Evolutionary conservation across 495 filamentous ascomycete genomes (phyloP).

Genomic region (Wilcoxina mikolae): DNA sequence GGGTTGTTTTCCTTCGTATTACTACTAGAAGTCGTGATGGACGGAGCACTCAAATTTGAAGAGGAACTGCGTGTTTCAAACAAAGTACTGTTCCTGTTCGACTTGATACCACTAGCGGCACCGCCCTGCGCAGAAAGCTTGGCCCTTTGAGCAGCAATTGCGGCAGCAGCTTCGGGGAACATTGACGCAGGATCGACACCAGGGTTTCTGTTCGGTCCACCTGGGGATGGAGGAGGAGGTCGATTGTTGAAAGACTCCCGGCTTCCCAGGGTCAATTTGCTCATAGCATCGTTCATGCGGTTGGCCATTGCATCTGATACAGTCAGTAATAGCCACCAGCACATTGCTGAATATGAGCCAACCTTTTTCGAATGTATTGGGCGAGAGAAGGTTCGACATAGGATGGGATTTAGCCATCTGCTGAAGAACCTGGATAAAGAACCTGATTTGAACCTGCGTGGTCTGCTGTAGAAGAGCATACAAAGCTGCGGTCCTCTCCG

Average conservation of each 20-base stretch:
- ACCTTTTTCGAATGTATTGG: constrained; percentile 97
- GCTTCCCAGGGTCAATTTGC: constrained; percentile 71
- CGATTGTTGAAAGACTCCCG: constrained; percentile 76
- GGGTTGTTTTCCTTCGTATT: constrained; percentile 40
- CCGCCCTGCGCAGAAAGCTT: constrained; percentile 92
- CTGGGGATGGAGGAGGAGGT: constrained; percentile 41
- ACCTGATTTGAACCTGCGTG: constrained; percentile 95
- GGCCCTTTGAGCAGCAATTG: constrained; percentile 92
- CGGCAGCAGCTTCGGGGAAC: constrained; percentile 96
- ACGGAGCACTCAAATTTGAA: constrained; percentile 45
- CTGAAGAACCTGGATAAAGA: constrained; percentile 96
- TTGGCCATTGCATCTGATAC: constrained; percentile 86
- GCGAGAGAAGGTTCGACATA: constrained; percentile 90
- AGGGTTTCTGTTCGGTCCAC: constrained; percentile 72
- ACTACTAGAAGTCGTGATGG: constrained; percentile 26
- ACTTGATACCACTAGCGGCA: constrained; percentile 55
- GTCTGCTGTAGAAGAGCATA: constrained; percentile 96
- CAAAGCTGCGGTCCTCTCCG: constrained; percentile 84
- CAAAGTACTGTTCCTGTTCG: constrained; percentile 81
- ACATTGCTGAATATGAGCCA: no score
- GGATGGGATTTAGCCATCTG: constrained; percentile 97
- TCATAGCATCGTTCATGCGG: constrained; percentile 93
- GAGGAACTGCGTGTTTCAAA: constrained; percentile 72
- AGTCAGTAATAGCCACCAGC: no score
- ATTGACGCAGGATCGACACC: constrained; percentile 87